phyloP scores from a whole-genome alignment of 116 monocot species.

The Phalaenopsis hybrid region DNA sequence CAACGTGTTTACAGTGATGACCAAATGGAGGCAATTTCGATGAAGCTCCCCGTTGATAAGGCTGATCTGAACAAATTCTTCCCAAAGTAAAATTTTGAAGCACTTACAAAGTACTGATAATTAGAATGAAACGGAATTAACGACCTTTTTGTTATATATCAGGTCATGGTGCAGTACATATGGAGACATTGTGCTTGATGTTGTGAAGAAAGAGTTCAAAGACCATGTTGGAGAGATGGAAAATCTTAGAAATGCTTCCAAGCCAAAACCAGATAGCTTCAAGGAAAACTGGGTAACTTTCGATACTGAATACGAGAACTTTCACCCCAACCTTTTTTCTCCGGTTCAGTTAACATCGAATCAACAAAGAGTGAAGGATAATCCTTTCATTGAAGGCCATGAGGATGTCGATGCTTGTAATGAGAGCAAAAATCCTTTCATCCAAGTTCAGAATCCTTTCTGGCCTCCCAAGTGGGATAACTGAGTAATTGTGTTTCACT shows the following conservation, averaged over 20 bases:
- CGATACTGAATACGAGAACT: constrained; percentile 44
- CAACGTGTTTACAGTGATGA: constrained; percentile 36
- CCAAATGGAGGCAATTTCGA: constrained; percentile 76
- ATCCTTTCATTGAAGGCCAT: neutral
- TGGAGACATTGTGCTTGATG: constrained; percentile 64
- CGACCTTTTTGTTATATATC: neutral
- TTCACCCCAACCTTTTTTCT: constrained; percentile 48
- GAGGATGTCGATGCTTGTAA: neutral
- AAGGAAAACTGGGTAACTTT: constrained; percentile 29
- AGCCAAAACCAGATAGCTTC: constrained; percentile 12
- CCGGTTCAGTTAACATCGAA: neutral
- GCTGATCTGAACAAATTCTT: constrained; percentile 66
- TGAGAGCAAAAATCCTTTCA: neutral
- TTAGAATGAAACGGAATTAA: neutral
- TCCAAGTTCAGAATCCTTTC: neutral
- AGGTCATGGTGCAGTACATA: constrained; percentile 71
- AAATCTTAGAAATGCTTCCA: constrained; percentile 16
- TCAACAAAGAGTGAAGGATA: neutral
- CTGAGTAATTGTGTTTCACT: constrained; percentile 2
- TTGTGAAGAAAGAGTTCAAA: constrained; percentile 72
- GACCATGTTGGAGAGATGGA: constrained; percentile 73
- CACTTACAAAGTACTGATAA: neutral
- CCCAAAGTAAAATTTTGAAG: constrained; percentile 37
- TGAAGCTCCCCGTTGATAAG: constrained; percentile 60
- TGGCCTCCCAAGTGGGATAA: neutral